phyloP scores from a whole-genome alignment of 1,284 basidiomycete species.

The Boletus sp. region DNA sequence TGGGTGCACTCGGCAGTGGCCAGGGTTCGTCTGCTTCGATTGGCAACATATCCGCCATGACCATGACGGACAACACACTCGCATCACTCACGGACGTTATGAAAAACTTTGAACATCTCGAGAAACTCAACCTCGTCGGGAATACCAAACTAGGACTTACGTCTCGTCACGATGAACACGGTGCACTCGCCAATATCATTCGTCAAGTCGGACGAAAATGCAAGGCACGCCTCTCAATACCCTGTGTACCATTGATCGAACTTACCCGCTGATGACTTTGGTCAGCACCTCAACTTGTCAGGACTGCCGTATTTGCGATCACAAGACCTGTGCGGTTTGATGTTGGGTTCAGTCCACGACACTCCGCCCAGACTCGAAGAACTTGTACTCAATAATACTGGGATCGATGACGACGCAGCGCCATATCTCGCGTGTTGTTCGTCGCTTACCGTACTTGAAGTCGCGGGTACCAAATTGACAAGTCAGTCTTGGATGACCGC shows the following conservation, averaged over 20 bases:
- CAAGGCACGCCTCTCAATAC: conserved; percentile 40
- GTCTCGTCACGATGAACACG: conserved; percentile 26
- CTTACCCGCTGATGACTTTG: neutral
- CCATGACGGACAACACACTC: conserved; percentile 52
- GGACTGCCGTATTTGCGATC: conserved; percentile 52
- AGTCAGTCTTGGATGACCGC: conserved; percentile 35
- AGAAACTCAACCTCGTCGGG: conserved; percentile 55
- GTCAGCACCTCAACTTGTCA: conserved; percentile 52
- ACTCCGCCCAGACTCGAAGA: conserved; percentile 40
- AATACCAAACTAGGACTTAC: conserved; percentile 55
- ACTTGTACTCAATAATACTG: conserved; percentile 58
- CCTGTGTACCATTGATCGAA: neutral
- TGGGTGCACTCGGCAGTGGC: conserved; percentile 59
- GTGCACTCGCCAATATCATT: conserved; percentile 47
- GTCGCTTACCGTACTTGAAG: conserved; percentile 44
- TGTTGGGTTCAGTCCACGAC: conserved; percentile 34
- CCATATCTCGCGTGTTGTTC: conserved; percentile 51
- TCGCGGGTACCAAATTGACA: conserved; percentile 57
- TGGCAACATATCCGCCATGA: conserved; percentile 47
- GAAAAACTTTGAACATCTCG: conserved; percentile 36
- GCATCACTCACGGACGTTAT: conserved; percentile 42
- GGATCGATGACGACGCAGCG: conserved; percentile 53
- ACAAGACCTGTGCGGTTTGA: conserved; percentile 47
- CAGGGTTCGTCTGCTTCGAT: conserved; percentile 44
- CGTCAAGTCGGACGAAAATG: conserved; percentile 52